These are phyloP conservation scores for Fusarium acutatum DNA, from an alignment of 2,329 filamentous ascomycete species.

Conservation along the genomic window DNA sequence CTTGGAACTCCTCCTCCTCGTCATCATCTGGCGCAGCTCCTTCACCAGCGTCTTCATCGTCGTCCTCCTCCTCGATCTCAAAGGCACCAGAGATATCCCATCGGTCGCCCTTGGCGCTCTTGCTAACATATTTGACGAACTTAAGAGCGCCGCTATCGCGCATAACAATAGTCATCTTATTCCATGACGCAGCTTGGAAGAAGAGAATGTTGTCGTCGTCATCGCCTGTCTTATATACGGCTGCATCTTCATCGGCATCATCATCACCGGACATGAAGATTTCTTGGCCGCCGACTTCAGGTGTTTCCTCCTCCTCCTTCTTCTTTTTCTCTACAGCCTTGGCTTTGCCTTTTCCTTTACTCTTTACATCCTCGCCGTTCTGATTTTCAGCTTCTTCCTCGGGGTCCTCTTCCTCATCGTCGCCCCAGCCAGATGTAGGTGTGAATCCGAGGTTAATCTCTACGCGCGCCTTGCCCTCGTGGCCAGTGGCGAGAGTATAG, in stretches of 20 bases:
- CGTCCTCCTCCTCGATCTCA: constrained; percentile 70
- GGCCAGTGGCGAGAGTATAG: constrained; percentile 91
- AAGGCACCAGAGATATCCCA: constrained; percentile 89
- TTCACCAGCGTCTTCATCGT: constrained; percentile 49
- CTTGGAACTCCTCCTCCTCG: constrained; percentile 64
- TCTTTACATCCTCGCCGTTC: constrained; percentile 45
- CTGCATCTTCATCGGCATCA: constrained; percentile 76
- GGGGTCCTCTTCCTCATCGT: constrained; percentile 62
- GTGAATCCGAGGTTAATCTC: constrained; percentile 91
- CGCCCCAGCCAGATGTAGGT: constrained; percentile 85
- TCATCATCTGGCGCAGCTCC: constrained; percentile 51
- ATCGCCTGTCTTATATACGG: constrained; percentile 81
- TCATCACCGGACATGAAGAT: constrained; percentile 95
- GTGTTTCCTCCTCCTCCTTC: constrained; percentile 43
- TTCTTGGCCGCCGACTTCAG: constrained; percentile 78
- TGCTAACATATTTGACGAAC: constrained; percentile 96
- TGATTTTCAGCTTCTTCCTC: constrained; percentile 46
- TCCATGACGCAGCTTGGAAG: constrained; percentile 77
- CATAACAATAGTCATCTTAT: constrained; percentile 88
- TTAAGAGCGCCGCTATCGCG: constrained; percentile 85
- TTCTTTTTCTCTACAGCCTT: constrained; percentile 18
- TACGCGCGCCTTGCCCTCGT: constrained; percentile 78
- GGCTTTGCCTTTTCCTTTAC: constrained; percentile 43
- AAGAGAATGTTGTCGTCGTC: constrained; percentile 79
- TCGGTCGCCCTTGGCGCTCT: constrained; percentile 82